A percentile compares a stretch with the other conserved stretches of the same genome.
Evolutionary conservation across 1,284 basidiomycete species (phyloP).

Genomic region (Moniliella sp.): DNA sequence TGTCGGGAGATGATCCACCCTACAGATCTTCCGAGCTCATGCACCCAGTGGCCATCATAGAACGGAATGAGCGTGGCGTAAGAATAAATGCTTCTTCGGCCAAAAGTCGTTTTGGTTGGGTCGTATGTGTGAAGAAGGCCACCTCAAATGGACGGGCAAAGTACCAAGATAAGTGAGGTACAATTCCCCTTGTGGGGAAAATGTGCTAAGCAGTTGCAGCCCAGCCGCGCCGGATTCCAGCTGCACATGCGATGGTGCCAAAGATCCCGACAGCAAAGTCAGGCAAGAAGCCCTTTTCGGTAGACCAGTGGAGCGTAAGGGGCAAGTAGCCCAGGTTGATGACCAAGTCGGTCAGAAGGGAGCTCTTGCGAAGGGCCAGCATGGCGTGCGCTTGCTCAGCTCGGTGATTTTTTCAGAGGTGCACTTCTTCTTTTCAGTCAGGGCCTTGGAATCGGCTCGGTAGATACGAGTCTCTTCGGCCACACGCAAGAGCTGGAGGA

Average conservation of each 20-base stretch:
- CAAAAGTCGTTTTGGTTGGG: too few species aligned
- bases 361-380: constrained; percentile 41
- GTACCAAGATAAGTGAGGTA: too few species aligned
- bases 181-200: not conserved
- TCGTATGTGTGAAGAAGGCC: too few species aligned
- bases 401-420: not conserved
- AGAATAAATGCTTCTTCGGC: too few species aligned
- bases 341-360: constrained; percentile 51
- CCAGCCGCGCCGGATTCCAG: constrained; percentile 23
- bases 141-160: too few species aligned
- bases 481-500: constrained; percentile 25
- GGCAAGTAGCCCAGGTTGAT: constrained; percentile 57
- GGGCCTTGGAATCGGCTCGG: constrained; percentile 19
- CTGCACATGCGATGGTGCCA: constrained; percentile 25
- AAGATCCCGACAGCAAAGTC: constrained; percentile 30
- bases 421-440: constrained; percentile 1
- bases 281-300: constrained; percentile 15
- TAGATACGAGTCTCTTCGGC: constrained; percentile 30
- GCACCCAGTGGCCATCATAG: too few species aligned
- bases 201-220: constrained; percentile 10
- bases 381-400: constrained; percentile 12
- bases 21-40: too few species aligned
- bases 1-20: too few species aligned
- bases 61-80: too few species aligned
- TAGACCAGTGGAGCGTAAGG: constrained; percentile 59